Percentiles rank a stretch among this genome's conserved stretches.
These are phyloP conservation scores for Shiraia bambusicola DNA, from an alignment of 2,329 filamentous ascomycete species.

Conservation along the genomic window DNA sequence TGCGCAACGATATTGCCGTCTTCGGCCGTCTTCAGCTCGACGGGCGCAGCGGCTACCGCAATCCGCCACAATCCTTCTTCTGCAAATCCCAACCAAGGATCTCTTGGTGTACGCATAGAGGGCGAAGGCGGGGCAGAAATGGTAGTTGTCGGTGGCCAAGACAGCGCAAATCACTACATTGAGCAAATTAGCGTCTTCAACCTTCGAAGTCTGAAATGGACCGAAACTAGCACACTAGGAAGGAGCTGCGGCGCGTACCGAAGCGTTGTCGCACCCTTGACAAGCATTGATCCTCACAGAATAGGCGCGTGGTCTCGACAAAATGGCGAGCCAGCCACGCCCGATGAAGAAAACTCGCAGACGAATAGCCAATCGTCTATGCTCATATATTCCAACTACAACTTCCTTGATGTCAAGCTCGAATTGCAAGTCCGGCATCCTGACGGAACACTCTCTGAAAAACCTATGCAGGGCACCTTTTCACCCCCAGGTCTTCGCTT, in stretches of 20 bases:
- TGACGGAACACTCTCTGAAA: constrained; percentile 82
- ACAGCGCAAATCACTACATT: constrained; percentile 97
- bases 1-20: constrained; percentile 92
- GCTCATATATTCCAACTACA: constrained; percentile 99
- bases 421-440: constrained; percentile 86
- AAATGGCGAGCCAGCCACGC: constrained; percentile 43
- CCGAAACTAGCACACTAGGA: constrained; percentile 79
- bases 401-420: constrained; percentile 94
- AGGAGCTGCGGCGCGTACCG: constrained; percentile 95
- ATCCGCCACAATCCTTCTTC: constrained; percentile 86
- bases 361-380: constrained; percentile 62
- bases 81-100: constrained; percentile 80
- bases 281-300: constrained; percentile 63
- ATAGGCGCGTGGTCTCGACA: constrained; percentile 61
- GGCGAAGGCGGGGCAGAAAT: constrained; percentile 92
- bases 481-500: constrained; percentile 92
- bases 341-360: constrained; percentile 31
- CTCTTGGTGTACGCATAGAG: constrained; percentile 85
- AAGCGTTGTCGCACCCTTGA: constrained; percentile 86
- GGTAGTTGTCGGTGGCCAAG: constrained; percentile 94
- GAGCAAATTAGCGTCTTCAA: constrained; percentile 99
- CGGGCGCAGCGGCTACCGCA: constrained; percentile 79
- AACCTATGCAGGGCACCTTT: constrained; percentile 81
- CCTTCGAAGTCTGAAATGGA: constrained; percentile 92
- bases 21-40: constrained; percentile 80